These are phyloP conservation scores for Ophiosphaerella herpotricha DNA, from an alignment of 2,329 filamentous ascomycete genomes.

Conservation along the genomic window DNA sequence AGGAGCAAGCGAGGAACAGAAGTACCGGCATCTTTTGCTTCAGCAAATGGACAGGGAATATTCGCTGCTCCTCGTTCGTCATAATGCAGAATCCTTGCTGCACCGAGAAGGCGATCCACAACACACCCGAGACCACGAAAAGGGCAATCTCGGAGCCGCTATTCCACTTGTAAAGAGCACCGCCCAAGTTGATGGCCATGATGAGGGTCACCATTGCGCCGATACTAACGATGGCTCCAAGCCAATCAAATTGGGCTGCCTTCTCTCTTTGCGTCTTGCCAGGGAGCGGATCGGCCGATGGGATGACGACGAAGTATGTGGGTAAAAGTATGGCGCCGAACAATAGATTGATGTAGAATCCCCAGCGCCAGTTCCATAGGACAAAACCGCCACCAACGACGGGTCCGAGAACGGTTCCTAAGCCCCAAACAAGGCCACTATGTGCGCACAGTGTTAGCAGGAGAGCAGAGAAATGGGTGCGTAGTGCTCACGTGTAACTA, in stretches of 20 bases:
- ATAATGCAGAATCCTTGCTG: slow-evolving; percentile 51
- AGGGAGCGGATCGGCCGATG: slow-evolving; percentile 1
- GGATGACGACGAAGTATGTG: slow-evolving; percentile 5
- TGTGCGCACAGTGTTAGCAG: too few relatives aligned
- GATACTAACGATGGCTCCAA: slow-evolving; percentile 52
- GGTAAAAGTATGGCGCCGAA: slow-evolving; percentile 40
- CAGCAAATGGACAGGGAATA: slow-evolving; percentile 58
- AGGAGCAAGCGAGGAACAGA: neutral
- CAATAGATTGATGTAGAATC: slow-evolving; percentile 30
- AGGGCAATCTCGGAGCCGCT: slow-evolving; percentile 50
- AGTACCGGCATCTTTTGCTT: neutral
- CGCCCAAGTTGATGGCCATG: slow-evolving; percentile 59
- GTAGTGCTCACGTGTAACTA: too few relatives aligned
- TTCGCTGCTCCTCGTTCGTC: slow-evolving; percentile 34
- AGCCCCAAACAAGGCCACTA: slow-evolving; percentile 43
- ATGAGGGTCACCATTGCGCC: slow-evolving; percentile 49
- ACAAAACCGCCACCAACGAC: slow-evolving; percentile 54
- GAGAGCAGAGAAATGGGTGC: slow-evolving; percentile 6
- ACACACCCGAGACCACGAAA: slow-evolving; percentile 52
- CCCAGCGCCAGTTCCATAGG: slow-evolving; percentile 60
- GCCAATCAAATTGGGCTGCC: slow-evolving; percentile 7
- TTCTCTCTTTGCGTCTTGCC: neutral
- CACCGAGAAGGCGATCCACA: slow-evolving; percentile 49
- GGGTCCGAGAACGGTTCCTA: slow-evolving; percentile 39
- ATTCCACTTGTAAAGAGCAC: slow-evolving; percentile 54